Evolutionary conservation across 169 alveolate species (phyloP), one percentile per base, ranked within the genome.

Genomic region (Ichthyophthirius multifiliis): DNA sequence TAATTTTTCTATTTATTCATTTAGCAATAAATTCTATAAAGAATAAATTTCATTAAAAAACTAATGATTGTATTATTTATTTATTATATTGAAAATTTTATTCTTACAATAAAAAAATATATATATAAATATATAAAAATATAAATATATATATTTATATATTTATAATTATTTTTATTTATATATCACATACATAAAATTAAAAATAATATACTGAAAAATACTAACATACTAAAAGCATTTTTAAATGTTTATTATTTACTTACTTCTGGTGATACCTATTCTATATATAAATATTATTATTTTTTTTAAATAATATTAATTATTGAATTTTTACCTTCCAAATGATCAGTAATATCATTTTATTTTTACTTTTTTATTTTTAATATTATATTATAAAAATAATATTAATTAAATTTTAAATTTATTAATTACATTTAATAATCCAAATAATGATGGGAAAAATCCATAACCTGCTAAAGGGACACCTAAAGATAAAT

Each of bases 391-490:
- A 30, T 30, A 2, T 63, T 63, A 63, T 30, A 20, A 63, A 20
- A 30, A 32, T 2, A 20, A 3, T 20, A 9, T 63, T 1, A 47
- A 20, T 10, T n/a, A 47, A n/a, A 34, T 30, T 12, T 12, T 47
- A 47, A 47, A 12, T 47, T 12, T 20, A 9, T 20, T 5, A 12
- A 16, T 65, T 65, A 65, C 75, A 65, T 65, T 32, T 65, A 32
- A 65, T 34, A 65, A 65, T 43, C 46, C 46, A 27, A 44, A 79
- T 10, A 79, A 63, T 9, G 86, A 71, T 32, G 86, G 86, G 75
- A 79, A 79, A 12, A 46, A 79, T 35, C 86, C 86, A 79, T 79
- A 79, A 35, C 86, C 86, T 20, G 86, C 86, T 20, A 79, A 65
- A 46, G 55, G 65, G 0, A 76, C 65, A 45, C 86, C 86, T 44